Base-by-base conservation (phyloP, 148 eudicot species). In the Vaccinium macrocarpon region DNA sequence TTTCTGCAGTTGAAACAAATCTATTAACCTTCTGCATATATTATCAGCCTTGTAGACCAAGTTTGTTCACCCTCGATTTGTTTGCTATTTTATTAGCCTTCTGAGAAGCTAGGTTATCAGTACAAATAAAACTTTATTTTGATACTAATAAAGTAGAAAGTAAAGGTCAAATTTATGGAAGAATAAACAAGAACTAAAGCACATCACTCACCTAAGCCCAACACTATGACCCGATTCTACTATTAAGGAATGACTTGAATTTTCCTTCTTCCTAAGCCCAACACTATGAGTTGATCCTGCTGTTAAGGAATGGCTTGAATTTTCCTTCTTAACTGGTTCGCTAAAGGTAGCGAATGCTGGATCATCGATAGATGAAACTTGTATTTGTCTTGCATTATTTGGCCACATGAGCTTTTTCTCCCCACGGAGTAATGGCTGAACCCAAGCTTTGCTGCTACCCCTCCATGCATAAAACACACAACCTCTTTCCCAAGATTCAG, bases 291-390 rank as follows among this genome's bases (percentile, higher is more conserved):
- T 90, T 64, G 88, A 73, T 75, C 90, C 91, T 52, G 87, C 90
- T 64, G 91, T 86, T 86, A 88, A 90, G n/a, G 88, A 86, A 75
- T 90, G 91, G 84, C 91, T 90, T 64, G 90, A 82, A 83, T 90
- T 90, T 29, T 89, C 84, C 84, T 86, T 90, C 84, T 90, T 90
- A 64, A 90, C 91, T 13, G 91, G 91, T 81, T 90, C 91, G 72
- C 91, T 88, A 81, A 90, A 86, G 55, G 91, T 88, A 46, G 91
- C 91, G 70, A 88, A 66, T 75, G 85, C 90, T n/a, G 91, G 91
- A 27, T 90, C 70, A 76, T 90, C 91, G 49, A 90, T 78, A 12
- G 85, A 32, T 2, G 91, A 90, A n/a, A 90, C 91, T 71, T 83
- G 81, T 23, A 90, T 83, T 81, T 80, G 75, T 64, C 90, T 88